Evolutionary conservation across 2,329 filamentous ascomycete genomes (phyloP), one percentile per base, ranked within the genome.

Genomic region (Fusarium virguliforme): DNA sequence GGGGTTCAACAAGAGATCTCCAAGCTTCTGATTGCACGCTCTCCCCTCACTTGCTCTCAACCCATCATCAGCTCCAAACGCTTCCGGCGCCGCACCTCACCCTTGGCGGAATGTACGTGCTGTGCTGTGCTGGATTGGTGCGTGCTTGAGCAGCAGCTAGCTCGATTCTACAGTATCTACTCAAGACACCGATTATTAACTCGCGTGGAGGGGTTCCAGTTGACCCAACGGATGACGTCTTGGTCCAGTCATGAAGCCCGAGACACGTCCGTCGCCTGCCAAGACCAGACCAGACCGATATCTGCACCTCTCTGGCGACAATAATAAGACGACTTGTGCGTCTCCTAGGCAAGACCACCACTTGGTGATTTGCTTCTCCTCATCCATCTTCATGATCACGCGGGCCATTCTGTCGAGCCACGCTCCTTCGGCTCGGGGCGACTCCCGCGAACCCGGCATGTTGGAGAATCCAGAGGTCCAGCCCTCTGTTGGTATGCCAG

Each of bases 391-490:
- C 38, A 58, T 60, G 55, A 53, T 50, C 53, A 51, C 53, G 54
- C 60, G 54, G 34, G 18, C 13, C 24, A 37, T 30, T 43, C 18
- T 38, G 38, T 30, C 38, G 35, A 35, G 37, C 55, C 61, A 70
- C 58, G 57, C 38, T 62, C 51, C 38, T 59, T 70, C 69, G 62
- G 65, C 54, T 70, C 66, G 66, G 70, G 51, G 53, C 59, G 59
- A 61, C 22, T 68, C 53, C 60, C 56, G 51, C 57, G 34, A 18
- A 37, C 41, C 56, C 34, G 64, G 53, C 24, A 62, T 54, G 34
- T 32, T 35, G 32, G 55, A 50, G 48, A 40, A 18, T 18, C 18
- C 18, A 18, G 24, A 9, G 38, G 43, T 48, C 63, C 50, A 71
- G 54, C 58, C 54, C 12, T 70, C 18, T 56, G 35, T 56, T 70